Percentiles rank a stretch among this genome's conserved stretches.
Evolutionary conservation across 2,329 filamentous ascomycete species (phyloP).

Genomic region (Pestalotiopsis sp.): DNA sequence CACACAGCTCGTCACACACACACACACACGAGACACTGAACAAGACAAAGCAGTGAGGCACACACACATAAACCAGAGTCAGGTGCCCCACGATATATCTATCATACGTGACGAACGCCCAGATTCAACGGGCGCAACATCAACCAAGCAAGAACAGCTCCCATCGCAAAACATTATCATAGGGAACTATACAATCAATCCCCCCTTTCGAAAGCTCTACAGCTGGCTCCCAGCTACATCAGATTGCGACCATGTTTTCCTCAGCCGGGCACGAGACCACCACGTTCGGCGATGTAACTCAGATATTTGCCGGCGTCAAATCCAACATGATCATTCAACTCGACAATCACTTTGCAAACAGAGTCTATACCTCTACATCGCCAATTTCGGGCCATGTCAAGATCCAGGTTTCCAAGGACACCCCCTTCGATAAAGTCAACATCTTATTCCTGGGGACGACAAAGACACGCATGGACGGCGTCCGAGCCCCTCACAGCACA

Average conservation of each 20-base stretch:
- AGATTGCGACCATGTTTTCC: conserved; percentile 15
- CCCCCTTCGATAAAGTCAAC: conserved; percentile 52
- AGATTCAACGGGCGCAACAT: neutral
- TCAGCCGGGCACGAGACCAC: conserved; percentile 17
- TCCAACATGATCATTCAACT: conserved; percentile 50
- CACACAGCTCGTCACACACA: neutral
- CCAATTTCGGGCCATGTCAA: conserved; percentile 50
- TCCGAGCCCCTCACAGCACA: conserved; percentile 49
- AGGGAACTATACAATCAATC: neutral
- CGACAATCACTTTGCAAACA: conserved; percentile 54
- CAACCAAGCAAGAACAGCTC: neutral
- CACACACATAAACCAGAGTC: neutral
- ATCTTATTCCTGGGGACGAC: conserved; percentile 54
- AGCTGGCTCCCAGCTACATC: neutral
- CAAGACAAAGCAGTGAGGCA: neutral
- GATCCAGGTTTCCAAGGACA: conserved; percentile 46
- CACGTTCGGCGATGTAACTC: conserved; percentile 17
- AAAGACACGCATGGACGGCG: conserved; percentile 52
- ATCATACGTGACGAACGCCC: neutral
- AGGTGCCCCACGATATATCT: neutral
- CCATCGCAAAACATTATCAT: too few relatives aligned
- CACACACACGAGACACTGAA: neutral
- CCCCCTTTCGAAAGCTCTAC: neutral
- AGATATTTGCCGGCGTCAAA: conserved; percentile 25
- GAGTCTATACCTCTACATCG: conserved; percentile 58